A percentile compares a stretch with the other conserved stretches of the same genome.
Conservation (phyloP, 441 rosid genomes). For the Arabidopsis hybrid region DNA sequence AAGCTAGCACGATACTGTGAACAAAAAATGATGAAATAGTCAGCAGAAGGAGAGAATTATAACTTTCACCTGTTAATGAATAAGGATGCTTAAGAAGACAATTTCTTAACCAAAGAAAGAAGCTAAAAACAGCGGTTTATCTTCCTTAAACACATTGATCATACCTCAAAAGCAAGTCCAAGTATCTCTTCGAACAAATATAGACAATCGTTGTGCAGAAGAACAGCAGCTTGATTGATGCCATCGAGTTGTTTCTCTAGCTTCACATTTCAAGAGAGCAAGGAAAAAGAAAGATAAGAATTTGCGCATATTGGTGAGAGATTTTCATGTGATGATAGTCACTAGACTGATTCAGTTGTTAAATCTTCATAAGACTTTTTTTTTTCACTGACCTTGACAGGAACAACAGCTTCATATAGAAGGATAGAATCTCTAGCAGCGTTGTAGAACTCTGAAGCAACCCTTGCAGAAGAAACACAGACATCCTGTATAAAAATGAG, state of each 20-base stretch:
- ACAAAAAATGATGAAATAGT: slow-evolving; percentile 31
- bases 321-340: slow-evolving; percentile 26
- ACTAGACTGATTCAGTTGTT: slow-evolving; percentile 15
- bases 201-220: slow-evolving; percentile 92
- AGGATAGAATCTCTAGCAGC: slow-evolving; percentile 90
- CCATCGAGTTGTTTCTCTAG: slow-evolving; percentile 93
- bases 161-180: slow-evolving; percentile 96
- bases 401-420: slow-evolving; percentile 91
- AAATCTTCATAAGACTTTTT: slow-evolving; percentile 14
- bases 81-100: slow-evolving; percentile 15
- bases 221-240: slow-evolving; percentile 91
- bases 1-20: slow-evolving; percentile 89
- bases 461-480: slow-evolving; percentile 87
- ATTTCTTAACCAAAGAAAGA: slow-evolving; percentile 3
- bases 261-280: slow-evolving; percentile 53
- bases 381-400: slow-evolving; percentile 81
- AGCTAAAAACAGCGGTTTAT: not conserved
- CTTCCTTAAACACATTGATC: slow-evolving; percentile 29
- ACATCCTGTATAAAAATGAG: slow-evolving; percentile 66
- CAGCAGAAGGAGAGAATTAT: slow-evolving; percentile 12
- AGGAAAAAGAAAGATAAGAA: slow-evolving; percentile 32
- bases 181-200: slow-evolving; percentile 85
- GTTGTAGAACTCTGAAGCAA: slow-evolving; percentile 83
- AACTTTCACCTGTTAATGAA: not conserved
- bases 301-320: slow-evolving; percentile 5